Evolutionary conservation across 2,329 filamentous ascomycete genomes (phyloP).

Genomic region (Albophoma yamanashiensis): DNA sequence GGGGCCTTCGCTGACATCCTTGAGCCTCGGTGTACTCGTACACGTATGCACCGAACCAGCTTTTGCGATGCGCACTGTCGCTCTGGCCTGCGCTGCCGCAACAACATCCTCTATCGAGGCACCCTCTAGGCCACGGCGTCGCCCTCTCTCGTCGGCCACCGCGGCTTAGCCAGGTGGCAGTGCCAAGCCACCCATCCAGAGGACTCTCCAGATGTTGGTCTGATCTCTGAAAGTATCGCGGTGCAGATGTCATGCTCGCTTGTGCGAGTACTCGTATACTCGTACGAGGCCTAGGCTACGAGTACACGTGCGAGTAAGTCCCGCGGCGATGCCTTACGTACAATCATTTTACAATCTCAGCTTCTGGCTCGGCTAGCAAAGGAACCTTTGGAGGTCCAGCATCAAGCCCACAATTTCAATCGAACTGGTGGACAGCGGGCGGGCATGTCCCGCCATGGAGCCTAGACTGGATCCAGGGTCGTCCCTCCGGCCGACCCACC

Average conservation of each 20-base stretch:
- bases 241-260: background rate
- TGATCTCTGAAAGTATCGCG: background rate
- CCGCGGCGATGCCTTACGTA: conserved; percentile 1
- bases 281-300: background rate
- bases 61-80: background rate
- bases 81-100: background rate
- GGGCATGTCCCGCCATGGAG: background rate
- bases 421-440: background rate
- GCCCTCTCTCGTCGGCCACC: background rate
- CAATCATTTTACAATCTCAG: background rate
- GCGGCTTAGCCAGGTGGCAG: background rate
- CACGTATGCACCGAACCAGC: background rate
- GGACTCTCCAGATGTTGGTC: background rate
- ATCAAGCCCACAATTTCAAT: background rate
- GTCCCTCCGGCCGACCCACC: conserved; percentile 16
- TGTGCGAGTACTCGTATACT: too few species aligned
- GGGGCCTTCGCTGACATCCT: background rate
- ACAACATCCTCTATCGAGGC: background rate
- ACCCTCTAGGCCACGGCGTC: background rate
- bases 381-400: background rate
- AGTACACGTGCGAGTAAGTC: background rate
- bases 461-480: conserved; percentile 9
- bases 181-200: background rate
- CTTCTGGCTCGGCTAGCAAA: background rate
- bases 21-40: background rate